A percentile compares a stretch with the other conserved stretches of the same genome.
Conservation (phyloP, 768 basidiomycete genomes). For the Omphalotus guepiniiformis region DNA sequence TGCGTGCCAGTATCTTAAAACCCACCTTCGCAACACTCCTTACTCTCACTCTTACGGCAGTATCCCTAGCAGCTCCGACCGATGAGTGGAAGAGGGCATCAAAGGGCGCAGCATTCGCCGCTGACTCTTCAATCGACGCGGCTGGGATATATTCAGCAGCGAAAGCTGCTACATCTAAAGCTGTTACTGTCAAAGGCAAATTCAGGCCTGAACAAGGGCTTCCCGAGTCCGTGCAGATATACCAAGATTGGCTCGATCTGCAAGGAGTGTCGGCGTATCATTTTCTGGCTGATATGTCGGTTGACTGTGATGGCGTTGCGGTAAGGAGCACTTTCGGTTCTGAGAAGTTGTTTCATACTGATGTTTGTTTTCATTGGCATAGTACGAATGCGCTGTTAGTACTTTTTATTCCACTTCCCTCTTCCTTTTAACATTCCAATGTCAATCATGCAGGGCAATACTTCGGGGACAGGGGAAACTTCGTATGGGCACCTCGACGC, state of each 20-base stretch:
- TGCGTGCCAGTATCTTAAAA: too few species aligned
- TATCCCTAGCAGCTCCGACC: too few species aligned
- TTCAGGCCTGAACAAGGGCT: conserved; percentile 13
- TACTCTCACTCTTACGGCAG: too few species aligned
- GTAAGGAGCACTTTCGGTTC: conserved; percentile 4
- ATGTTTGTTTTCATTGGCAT: neutral
- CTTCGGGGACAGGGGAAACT: conserved; percentile 16
- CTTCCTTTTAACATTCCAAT: neutral
- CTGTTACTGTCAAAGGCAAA: conserved; percentile 16
- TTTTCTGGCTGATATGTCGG: conserved; percentile 22
- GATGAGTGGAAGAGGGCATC: too few species aligned
- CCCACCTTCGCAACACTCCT: too few species aligned
- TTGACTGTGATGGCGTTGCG: conserved; percentile 19
- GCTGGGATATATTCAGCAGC: conserved; percentile 17
- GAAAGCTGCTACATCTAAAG: conserved; percentile 5
- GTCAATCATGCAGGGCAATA: conserved; percentile 9
- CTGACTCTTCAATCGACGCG: conserved; percentile 17
- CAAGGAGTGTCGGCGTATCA: too few species aligned
- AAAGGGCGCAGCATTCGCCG: too few species aligned
- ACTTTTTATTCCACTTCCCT: neutral
- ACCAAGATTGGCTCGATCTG: too few species aligned
- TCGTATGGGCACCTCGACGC: conserved; percentile 20
- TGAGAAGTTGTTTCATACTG: neutral
- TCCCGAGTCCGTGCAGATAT: conserved; percentile 15
- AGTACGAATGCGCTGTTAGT: conserved; percentile 1